Evolutionary conservation across 306 rosid genomes (phyloP).

Genomic region (Cicer pinnatifidum): DNA sequence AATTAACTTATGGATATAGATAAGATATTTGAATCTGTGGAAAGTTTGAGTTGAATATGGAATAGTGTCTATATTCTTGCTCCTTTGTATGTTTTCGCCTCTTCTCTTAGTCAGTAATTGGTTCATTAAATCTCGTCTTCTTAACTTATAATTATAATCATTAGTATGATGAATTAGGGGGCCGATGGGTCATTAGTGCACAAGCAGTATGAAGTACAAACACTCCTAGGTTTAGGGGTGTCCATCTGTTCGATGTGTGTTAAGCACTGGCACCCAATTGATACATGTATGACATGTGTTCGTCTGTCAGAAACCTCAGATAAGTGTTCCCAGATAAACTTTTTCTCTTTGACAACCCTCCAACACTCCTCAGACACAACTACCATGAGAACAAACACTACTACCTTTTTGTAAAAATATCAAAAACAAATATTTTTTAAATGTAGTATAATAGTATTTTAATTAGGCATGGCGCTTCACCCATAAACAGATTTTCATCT

Average conservation of each 20-base stretch:
- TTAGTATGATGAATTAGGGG: slow-evolving; percentile 4
- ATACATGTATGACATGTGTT: not conserved
- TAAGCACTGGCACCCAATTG: not conserved
- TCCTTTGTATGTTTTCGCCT: slow-evolving; percentile 5
- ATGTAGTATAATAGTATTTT: too few species aligned
- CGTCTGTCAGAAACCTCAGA: not conserved
- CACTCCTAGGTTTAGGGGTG: not conserved
- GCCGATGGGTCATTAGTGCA: not conserved
- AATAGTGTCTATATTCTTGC: slow-evolving; percentile 1
- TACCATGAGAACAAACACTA: not conserved
- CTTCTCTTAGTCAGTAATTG: not conserved
- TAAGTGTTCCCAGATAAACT: not conserved
- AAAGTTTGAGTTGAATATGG: slow-evolving; percentile 14
- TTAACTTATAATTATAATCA: slow-evolving; percentile 15
- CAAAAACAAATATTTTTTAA: too few species aligned
- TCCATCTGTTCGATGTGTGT: not conserved
- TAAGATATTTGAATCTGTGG: slow-evolving; percentile 19
- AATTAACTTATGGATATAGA: not conserved
- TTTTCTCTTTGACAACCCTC: not conserved
- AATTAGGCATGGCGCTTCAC: not conserved
- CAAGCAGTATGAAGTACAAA: slow-evolving; percentile 8
- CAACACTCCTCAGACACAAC: not conserved
- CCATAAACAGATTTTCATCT: not conserved
- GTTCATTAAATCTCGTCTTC: slow-evolving; percentile 19
- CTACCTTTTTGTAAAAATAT: not conserved